Percentiles rank a stretch among this genome's conserved stretches.
Conservation (phyloP, 2,329 filamentous ascomycete genomes). For the Parastagonospora nodorum region DNA sequence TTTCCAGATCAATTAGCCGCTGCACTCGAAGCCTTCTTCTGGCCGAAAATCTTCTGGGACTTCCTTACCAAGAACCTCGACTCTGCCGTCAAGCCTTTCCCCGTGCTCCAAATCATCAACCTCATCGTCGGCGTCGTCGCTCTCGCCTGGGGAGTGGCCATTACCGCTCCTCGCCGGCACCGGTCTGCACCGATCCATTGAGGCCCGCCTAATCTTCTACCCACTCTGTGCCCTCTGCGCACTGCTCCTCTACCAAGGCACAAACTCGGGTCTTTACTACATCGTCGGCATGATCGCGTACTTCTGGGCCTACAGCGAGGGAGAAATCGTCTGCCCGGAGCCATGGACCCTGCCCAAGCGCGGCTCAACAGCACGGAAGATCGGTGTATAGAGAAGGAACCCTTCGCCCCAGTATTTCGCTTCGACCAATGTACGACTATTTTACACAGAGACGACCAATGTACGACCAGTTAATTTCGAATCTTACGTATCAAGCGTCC, state of each 20-base stretch:
- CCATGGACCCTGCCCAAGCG: slow-evolving; percentile 58
- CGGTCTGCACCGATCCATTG: slow-evolving; percentile 82
- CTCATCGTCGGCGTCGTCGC: slow-evolving; percentile 78
- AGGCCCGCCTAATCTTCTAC: slow-evolving; percentile 79
- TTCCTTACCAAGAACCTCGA: slow-evolving; percentile 92
- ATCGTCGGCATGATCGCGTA: slow-evolving; percentile 83
- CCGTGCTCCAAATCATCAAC: slow-evolving; percentile 88
- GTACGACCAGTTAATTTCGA: background rate
- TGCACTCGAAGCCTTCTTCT: slow-evolving; percentile 88
- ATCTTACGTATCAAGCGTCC: background rate
- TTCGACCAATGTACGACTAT: background rate
- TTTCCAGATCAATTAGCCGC: slow-evolving; percentile 80
- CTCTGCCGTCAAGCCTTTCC: slow-evolving; percentile 81
- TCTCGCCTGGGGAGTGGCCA: slow-evolving; percentile 90
- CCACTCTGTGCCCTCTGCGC: slow-evolving; percentile 77
- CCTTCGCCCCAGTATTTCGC: background rate
- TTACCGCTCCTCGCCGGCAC: slow-evolving; percentile 75
- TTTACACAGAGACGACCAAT: background rate
- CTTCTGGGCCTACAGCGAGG: slow-evolving; percentile 97
- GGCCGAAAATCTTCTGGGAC: slow-evolving; percentile 99
- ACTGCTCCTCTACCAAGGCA: slow-evolving; percentile 85
- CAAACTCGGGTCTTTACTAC: slow-evolving; percentile 92
- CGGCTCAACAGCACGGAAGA: slow-evolving; percentile 32
- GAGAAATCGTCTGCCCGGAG: slow-evolving; percentile 66
- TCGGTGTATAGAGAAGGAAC: slow-evolving; percentile 15